Evolutionary conservation across 768 basidiomycete genomes (phyloP), one percentile per base, ranked within the genome.

Genomic region (Boletus fagicola): DNA sequence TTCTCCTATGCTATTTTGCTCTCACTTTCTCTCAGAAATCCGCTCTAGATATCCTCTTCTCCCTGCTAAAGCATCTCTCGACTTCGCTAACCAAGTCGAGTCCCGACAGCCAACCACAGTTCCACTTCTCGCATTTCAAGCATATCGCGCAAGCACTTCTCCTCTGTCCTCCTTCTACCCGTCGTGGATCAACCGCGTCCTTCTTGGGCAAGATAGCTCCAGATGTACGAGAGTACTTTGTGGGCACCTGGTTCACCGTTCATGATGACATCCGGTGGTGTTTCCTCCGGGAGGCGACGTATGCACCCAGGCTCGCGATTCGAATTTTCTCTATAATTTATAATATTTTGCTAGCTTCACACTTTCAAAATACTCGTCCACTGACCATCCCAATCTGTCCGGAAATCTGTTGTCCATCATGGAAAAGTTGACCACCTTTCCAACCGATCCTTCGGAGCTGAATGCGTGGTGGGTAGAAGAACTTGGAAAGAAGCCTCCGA

Each of bases 191-290:
- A 31, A 51, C 57, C 1, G 56, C 64, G 42, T 43, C 63, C 18
- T 64, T 70, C 40, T 68, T 76, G 26, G 73, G 76, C 2, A 69
- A 73, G 36, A 72, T 86, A 18, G 81, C 86, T 53, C 52, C 76
- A 5, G 87, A 89, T 55, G 83, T 92, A 4, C 74, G 85, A 26
- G 75, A 83, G 43, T 72, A 78, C 12, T 92, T 93, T 64, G 75
- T 85, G 53, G 80, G 81, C 47, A 85, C 80, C 15, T 94, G 88
- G 86, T 80, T 92, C 63, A 85, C 83, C 61, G 83, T 88, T 13
- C 67, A 90, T 68, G 89, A 92, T 65, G 93, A 96, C 65, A 76
- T 95, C 33, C 83, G 93, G 57, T 95, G 90, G 90, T 91, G 89
- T 75, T 94, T 93, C 76, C 79, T 96, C 35, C 81, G 88, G 43